Evolutionary conservation across 2,329 filamentous ascomycete species (phyloP), one percentile per base, ranked within the genome.

Genomic region (Neofusicoccum umdonicola): DNA sequence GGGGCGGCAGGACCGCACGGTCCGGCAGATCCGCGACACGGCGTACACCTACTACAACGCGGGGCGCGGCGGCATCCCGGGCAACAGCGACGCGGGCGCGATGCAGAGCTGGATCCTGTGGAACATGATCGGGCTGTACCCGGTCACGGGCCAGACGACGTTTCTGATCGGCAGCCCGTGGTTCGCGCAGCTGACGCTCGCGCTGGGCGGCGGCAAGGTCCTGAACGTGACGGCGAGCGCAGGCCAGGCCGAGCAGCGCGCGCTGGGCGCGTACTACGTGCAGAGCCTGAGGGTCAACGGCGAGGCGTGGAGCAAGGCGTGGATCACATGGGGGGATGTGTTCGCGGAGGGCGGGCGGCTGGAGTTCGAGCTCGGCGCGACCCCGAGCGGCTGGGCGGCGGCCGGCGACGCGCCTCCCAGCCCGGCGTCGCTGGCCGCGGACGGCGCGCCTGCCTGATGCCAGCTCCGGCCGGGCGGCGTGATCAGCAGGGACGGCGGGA

Each of bases 31-130:
- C 50, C 84, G 89, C 57, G 78, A 78, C 62, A 80, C 88, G 51
- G 87, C 87, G 35, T 85, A 86, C 68, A 75, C 78, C 13, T 87
- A 85, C 76, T 90, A 90, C 75, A 80, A 78, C 56, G 79, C 83
- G 1, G 83, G 83, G 0, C 78, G 80, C 0, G 71, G 70, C 7
- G 89, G 89, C 0, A 79, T 91, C 0, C 89, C 89, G 0, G 89
- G 89, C 0, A 91, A 91, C 74, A 87, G 84, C 50, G 89, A 91
- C 72, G 88, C 87, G 1, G 89, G 89, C 6, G 87, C 89, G 13
- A 90, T 91, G 88, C 87, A 91, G 72, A 87, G 84, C 7, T 91
- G 88, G 85, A 86, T 76, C 3, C 57, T 76, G 48, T 69, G 67
- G 67, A 67, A 67, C 47, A 69, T 69, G 62, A 82, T 90, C 42